Evolutionary conservation across 805 yeast genomes (phyloP), one percentile per base, ranked within the genome.

Genomic region (Saccharomycopsis fermentans): DNA sequence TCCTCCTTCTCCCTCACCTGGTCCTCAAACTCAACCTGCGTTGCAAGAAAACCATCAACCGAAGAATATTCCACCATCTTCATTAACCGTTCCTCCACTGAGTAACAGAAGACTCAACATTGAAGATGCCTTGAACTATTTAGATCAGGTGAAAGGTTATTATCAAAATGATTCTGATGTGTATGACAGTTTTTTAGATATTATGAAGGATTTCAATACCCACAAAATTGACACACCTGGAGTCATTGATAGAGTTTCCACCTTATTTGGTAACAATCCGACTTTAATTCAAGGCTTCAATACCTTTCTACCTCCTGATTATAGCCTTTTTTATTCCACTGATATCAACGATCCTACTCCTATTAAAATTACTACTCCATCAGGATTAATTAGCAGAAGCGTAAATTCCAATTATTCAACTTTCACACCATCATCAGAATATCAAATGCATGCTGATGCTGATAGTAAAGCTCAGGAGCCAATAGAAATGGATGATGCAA

Each of bases 191-290:
- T 94, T 95, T 68, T 78, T 94, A 68, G 99, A 94, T 69, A 92
- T 94, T 63, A 94, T 94, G 99, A 95, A 95, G 75, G 99, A 95
- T 69, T 95, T 94, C 76, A 95, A 95, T 75, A 86, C 95, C 57
- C 97, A 92, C 74, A 82, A 83, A 62, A 91, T 94, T 66, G 98
- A 94, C 70, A 94, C 99, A 0, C 99, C 98, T 0, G 99, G 98
- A 37, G 99, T 94, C 32, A 94, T 94, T 69, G 97, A 92, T 70
- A 78, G 99, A 59, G 99, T 94, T 1, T 89, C 97, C 0, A 80
- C 87, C 1, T 74, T 94, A 58, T 94, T 94, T 71, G 81, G 91
- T 63, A 98, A 97, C 14, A 96, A 90, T 71, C 96, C 96, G 1
- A 82, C 86, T 62, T 77, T 94, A 67, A 92, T 94, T 63, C 98